Evolutionary conservation across 164 flowering plant genomes (phyloP), one percentile per base, ranked within the genome.

Genomic region (Aristolochia fimbriata): DNA sequence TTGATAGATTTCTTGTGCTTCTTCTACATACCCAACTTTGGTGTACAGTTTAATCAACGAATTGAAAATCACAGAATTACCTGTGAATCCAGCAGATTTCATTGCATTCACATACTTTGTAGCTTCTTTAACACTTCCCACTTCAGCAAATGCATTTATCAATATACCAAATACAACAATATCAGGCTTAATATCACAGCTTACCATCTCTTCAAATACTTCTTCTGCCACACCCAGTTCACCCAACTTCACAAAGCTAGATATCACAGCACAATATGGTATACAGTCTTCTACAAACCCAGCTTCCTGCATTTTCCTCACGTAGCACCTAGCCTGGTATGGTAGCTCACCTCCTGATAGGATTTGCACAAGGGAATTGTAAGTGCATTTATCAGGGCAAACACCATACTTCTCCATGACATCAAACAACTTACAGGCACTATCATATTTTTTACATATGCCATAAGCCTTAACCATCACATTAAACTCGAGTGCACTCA

Each of bases 381-480:
- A 87, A 68, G 83, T 83, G 70, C 84, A 85, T 65, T 73, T 86
- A 65, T 92, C 96, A 46, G 96, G 91, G 60, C 66, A 63, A n/a
- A 87, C 62, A 33, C 79, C 85, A 62, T 74, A 64, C 56, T 63
- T 67, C 68, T 75, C 78, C 91, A 89, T 86, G 66, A 72, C 67
- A 66, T 86, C 87, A 70, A 89, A 78, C 67, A 89, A 66, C 47
- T 77, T 60, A 61, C 91, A 81, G 20, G 97, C 96, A 58, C 82
- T 74, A 53, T 79, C 76, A 65, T 77, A 86, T 49, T 55, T 74
- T 70, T 74, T 76, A 37, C 77, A 81, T 53, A 86, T 72, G 30
- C 98, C 98, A 71, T 87, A 89, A 47, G 98, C 96, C 74, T 93
- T 93, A 63, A 89, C 78, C 97, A 93, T 87, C 76, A 93, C 98